Evolutionary conservation across 441 rosid genomes (phyloP), one percentile per base, ranked within the genome.

Genomic region (Croton setiger): DNA sequence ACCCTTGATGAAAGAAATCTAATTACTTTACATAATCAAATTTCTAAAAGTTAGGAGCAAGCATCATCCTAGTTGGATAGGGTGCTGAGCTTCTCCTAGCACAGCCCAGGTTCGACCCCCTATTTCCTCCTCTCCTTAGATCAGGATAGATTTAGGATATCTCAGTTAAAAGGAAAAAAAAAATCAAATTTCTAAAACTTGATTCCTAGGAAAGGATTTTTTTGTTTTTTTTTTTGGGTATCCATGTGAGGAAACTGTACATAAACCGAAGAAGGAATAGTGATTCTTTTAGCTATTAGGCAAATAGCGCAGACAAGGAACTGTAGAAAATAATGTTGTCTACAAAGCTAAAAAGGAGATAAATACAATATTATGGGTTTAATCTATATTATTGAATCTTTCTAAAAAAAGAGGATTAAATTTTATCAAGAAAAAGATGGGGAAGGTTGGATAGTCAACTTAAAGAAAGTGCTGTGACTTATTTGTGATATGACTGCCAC

Each of bases 361-460:
- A 23, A 37, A 47, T 15, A n/a, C n/a, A n/a, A n/a, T n/a, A n/a
- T 13, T 15, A 62, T 44, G 48, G 60, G 37, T 36, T 44, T 52
- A 43, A 60, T 36, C 67, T 67, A 58, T 37, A n/a, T n/a, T 69
- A 60, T 60, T 61, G 17, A 54, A 63, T 69, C 67, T 56, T 58
- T 43, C 21, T 15, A 44, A 70, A 35, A 55, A 56, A 37, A 64
- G 17, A 53, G 4, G 53, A 39, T 45, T 54, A 15, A 49, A 63
- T 31, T 55, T 60, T 43, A 43, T 2, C 8, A 43, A 45, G 17
- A 69, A 73, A 57, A 48, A 45, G 44, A 48, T 20, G 59, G 48
- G 72, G 58, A 68, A 54, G 78, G 78, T 72, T 76, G 79, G 33
- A 74, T 17, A 18, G 83, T 82, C 83, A 64, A 79, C 79, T 68